Evolutionary conservation across 768 basidiomycete genomes (phyloP), one percentile per base, ranked within the genome.

Genomic region (Terana coerulea): DNA sequence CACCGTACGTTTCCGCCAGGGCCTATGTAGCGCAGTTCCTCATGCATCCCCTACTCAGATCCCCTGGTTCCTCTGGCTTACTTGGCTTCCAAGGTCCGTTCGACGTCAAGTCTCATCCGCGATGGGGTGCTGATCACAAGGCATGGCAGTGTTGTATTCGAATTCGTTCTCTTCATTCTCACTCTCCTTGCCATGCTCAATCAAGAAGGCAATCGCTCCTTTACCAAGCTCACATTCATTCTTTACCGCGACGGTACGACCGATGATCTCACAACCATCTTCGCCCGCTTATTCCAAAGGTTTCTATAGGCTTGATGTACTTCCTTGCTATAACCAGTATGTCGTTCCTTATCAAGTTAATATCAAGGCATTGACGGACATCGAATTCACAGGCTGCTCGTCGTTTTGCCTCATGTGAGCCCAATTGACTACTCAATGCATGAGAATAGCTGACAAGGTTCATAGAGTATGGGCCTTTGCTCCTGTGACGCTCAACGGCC

Each of bases 81-180:
- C 61, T 15, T 65, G 64, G 64, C 58, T 65, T 42, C 64, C 64
- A 39, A 65, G 53, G 63, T 60, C 29, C 25, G 54, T 51, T 14
- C 17, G 6, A 15, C 11, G 14, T 9, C 1, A 11, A 17, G 45
- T 24, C 11, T 21, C 24, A 21, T n/a, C 8, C 11, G 7, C 21
- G 26, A 12, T 9, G 11, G 21, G 19, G 29, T 8, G 19, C 21
- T 45, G 37, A 36, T 21, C 15, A 2, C 43, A 21, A 12, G 1
- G 3, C 8, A 0, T 33, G 17, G n/a, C 28, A 64, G 63, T 47
- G 48, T 65, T 41, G 22, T 65, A 35, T 65, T 65, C 47, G 64
- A 65, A 36, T 57, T 61, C 21, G 57, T 63, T 53, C 61, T 65
- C 53, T 65, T 65, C 42, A 52, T 47, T 7, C 56, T 63, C 10